These are phyloP conservation scores for Malassezia equina DNA, from an alignment of 1,284 basidiomycete species.

Conservation along the genomic window DNA sequence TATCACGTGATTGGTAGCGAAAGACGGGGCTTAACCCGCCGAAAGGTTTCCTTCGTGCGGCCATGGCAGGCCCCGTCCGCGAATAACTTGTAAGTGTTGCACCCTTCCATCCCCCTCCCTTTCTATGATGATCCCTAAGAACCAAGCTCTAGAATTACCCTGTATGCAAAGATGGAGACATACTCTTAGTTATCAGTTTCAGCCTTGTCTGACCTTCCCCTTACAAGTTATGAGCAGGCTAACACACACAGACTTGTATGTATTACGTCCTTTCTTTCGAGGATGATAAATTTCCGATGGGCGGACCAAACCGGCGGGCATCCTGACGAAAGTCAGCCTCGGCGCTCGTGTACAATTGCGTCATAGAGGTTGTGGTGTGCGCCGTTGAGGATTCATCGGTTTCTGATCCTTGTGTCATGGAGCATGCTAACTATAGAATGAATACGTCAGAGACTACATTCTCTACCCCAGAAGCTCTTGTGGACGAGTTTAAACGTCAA, in stretches of 20 bases:
- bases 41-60: not conserved
- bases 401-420: constrained; percentile 2
- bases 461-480: not conserved
- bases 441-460: not conserved
- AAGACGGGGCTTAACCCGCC: not conserved
- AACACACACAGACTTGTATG: constrained; percentile 9
- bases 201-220: constrained; percentile 19
- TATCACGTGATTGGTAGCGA: not conserved
- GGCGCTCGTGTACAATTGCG: constrained; percentile 16
- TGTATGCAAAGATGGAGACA: constrained; percentile 17
- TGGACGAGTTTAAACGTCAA: constrained; percentile 14
- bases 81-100: constrained; percentile 1
- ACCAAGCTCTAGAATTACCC: constrained; percentile 20
- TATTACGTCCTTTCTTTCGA: not conserved
- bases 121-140: constrained; percentile 15
- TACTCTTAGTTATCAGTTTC: constrained; percentile 19
- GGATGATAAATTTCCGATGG: constrained; percentile 19
- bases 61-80: not conserved
- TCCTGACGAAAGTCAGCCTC: constrained; percentile 13
- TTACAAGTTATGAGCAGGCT: constrained; percentile 1
- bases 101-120: not conserved
- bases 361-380: constrained; percentile 7
- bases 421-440: constrained; percentile 1
- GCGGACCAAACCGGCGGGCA: constrained; percentile 12
- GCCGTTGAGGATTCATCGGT: constrained; percentile 18